phyloP scores from a whole-genome alignment of 257 asterid species.

The Nicotiana benthamiana region DNA sequence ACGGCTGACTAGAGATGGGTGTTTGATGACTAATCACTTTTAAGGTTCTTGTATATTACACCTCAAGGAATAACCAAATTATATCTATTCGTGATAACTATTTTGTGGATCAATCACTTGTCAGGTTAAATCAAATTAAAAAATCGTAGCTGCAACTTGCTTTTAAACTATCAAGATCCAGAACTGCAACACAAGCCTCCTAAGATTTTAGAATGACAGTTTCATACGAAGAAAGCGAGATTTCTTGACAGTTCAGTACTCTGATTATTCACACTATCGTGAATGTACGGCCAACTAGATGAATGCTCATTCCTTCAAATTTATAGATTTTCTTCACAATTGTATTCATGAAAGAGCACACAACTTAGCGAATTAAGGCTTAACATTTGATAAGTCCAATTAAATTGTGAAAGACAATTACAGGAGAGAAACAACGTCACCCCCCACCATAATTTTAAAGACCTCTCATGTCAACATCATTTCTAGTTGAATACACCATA shows the following conservation, averaged over 20 bases:
- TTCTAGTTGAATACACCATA: too few species aligned
- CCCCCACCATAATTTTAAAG: too few species aligned
- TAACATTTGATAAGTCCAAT: too few species aligned
- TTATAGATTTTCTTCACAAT: too few species aligned
- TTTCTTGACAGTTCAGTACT: background rate
- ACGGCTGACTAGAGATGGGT: background rate
- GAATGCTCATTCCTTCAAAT: too few species aligned
- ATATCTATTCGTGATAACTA: background rate
- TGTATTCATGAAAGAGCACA: too few species aligned
- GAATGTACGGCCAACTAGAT: too few species aligned
- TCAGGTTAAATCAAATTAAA: background rate
- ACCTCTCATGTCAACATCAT: too few species aligned
- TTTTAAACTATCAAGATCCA: background rate
- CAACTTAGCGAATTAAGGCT: too few species aligned
- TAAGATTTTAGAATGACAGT: background rate
- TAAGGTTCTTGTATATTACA: background rate
- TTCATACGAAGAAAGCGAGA: background rate
- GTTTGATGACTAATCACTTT: background rate
- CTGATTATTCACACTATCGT: too few species aligned
- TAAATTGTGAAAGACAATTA: too few species aligned
- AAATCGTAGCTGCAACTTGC: background rate
- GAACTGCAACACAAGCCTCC: background rate
- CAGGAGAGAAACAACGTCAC: too few species aligned
- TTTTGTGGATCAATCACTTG: background rate
- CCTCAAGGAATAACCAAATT: background rate